Evolutionary conservation across 768 basidiomycete species (phyloP), one percentile per base, ranked within the genome.

Genomic region (Boletus patriciae): DNA sequence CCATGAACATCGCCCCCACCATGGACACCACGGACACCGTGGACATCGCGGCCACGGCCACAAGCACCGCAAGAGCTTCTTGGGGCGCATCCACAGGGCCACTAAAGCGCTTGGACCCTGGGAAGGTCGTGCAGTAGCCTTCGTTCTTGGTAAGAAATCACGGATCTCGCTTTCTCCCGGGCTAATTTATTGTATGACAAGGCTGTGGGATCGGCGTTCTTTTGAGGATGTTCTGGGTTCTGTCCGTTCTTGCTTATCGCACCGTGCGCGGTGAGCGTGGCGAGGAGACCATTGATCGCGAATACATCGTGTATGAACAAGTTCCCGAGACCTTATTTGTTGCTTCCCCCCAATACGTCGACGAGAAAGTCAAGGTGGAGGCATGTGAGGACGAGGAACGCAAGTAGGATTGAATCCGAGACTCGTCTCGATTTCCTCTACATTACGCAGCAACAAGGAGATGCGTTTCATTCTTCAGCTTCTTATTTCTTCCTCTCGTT

Each of bases 191-290:
- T 13, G 11, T 37, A 4, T 50, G 41, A 47, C 18, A 34, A 90
- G 89, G 90, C n/a, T 91, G 88, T 64, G 90, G 90, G 49, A 82
- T 92, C 50, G 91, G 91, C 52, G 90, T 92, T 43, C 80, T 93
- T 25, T 70, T 92, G 55, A 80, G 91, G 68, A 90, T 92, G 86
- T 64, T 90, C 68, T 92, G 81, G 80, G 90, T 92, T 61, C 66
- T 92, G 62, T 67, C 78, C 31, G 73, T 92, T 57, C 73, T 93
- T 59, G 64, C 78, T 34, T 82, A 78, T 63, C 88, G 91, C 63
- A 66, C 82, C 37, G 61, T 86, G 68, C 76, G 71, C 16, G 81
- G 80, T 50, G 72, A 73, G 11, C 73, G 74, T 46, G 72, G 78
- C 4, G 77, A 80, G 44, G 66, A 76, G 42, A 71, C 75, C 42